Evolutionary conservation across 129 eudicot genomes (phyloP).

Genomic region (Artemisia tridentata): DNA sequence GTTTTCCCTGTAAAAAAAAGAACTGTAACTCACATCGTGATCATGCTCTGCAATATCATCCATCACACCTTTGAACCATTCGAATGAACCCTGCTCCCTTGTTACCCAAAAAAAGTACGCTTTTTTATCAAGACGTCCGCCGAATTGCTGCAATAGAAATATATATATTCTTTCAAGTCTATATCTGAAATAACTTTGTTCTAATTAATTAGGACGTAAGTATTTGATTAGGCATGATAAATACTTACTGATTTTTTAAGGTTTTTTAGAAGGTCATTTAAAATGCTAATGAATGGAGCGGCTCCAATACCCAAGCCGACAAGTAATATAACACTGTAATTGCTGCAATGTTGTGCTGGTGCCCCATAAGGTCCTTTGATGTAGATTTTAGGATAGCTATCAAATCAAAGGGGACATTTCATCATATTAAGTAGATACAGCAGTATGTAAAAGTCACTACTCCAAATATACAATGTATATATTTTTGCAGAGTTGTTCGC

Average conservation of each 20-base stretch:
- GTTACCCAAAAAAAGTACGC: slow-evolving; percentile 98
- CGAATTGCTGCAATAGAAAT: slow-evolving; percentile 28
- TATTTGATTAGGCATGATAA: slow-evolving; percentile 8
- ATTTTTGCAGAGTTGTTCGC: no score
- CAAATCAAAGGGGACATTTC: slow-evolving; percentile 2
- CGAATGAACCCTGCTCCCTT: slow-evolving; percentile 93
- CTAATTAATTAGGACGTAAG: neutral
- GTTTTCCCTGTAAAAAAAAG: neutral
- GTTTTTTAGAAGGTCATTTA: slow-evolving; percentile 68
- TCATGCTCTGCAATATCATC: slow-evolving; percentile 85
- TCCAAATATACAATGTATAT: no score
- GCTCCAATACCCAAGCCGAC: slow-evolving; percentile 96
- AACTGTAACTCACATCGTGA: slow-evolving; percentile 42
- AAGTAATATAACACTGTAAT: slow-evolving; percentile 68
- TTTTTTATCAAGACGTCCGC: slow-evolving; percentile 48
- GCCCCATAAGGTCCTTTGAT: slow-evolving; percentile 94
- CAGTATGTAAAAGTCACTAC: no score
- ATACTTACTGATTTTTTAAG: slow-evolving; percentile 33
- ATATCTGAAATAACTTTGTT: no score
- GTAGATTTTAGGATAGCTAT: slow-evolving; percentile 63
- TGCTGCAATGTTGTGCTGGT: slow-evolving; percentile 76
- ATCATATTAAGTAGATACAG: neutral
- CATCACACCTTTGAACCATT: slow-evolving; percentile 98
- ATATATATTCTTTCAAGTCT: neutral
- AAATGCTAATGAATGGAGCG: slow-evolving; percentile 86